Conservation (phyloP, 2,329 filamentous ascomycete species). For the Cladosporium halotolerans region DNA sequence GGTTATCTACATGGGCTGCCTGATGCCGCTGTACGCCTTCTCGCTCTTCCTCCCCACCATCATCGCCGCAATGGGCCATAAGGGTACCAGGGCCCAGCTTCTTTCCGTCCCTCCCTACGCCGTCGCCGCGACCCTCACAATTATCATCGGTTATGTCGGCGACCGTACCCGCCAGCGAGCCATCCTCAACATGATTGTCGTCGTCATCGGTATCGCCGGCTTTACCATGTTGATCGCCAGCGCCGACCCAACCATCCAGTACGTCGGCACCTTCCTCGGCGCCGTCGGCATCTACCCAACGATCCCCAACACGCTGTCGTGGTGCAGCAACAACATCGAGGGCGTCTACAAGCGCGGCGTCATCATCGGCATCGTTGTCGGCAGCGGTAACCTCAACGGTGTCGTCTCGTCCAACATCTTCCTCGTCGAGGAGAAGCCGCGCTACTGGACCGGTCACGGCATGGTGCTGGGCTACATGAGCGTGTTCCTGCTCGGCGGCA, state of each 20-base stretch:
- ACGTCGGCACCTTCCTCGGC: slow-evolving; percentile 75
- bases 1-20: slow-evolving; percentile 63
- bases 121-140: slow-evolving; percentile 61
- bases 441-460: slow-evolving; percentile 57
- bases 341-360: slow-evolving; percentile 88
- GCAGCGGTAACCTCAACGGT: slow-evolving; percentile 84
- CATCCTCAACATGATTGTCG: slow-evolving; percentile 69
- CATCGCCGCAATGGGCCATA: slow-evolving; percentile 42
- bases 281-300: slow-evolving; percentile 84
- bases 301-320: slow-evolving; percentile 79
- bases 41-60: slow-evolving; percentile 30
- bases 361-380: slow-evolving; percentile 79
- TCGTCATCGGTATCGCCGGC: slow-evolving; percentile 64
- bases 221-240: slow-evolving; percentile 72
- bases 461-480: slow-evolving; percentile 68
- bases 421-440: slow-evolving; percentile 23
- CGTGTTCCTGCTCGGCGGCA: slow-evolving; percentile 63
- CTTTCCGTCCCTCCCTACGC: slow-evolving; percentile 71
- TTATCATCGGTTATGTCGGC: slow-evolving; percentile 65
- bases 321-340: slow-evolving; percentile 82
- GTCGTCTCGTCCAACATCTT: slow-evolving; percentile 84
- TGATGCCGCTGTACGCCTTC: slow-evolving; percentile 27
- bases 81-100: slow-evolving; percentile 59
- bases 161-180: slow-evolving; percentile 69
- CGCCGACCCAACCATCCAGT: slow-evolving; percentile 60